Base-by-base conservation (phyloP, 148 eudicot genomes). In the Cornus controversa region DNA sequence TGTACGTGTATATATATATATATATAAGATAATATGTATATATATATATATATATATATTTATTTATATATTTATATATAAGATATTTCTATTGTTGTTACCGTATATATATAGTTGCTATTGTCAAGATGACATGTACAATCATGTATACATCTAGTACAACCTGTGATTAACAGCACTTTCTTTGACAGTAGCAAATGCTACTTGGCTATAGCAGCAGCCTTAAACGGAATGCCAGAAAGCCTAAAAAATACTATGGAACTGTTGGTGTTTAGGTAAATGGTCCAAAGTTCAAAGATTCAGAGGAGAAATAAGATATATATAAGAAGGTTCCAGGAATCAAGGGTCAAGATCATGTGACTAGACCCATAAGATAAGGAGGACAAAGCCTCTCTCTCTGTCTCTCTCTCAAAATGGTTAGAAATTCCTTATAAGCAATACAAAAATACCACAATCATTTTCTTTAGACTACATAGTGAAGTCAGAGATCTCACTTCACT, bases 331-430 rank as follows among this genome's bases (percentile, higher is more conserved):
- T 87, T 87, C 86, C 88, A 80, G 58, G 85, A 85, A 77, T 85
- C 86, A 83, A 87, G 90, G 86, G 84, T 85, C 90, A 79, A 74
- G 79, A 77, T 83, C 90, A 85, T 87, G 90, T 87, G 82, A 68
- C 80, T 62, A 68, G 65, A 79, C 80, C 86, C 87, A 31, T 78
- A 74, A 80, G 81, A 83, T 72, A 85, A 85, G 90, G 86, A 75
- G 63, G 50, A 25, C 5, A 40, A 2, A 37, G 28, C 60, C 75
- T 63, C 77, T 36, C 81, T 76, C 72, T 29, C 69, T 75, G 71
- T 29, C 73, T 45, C 74, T 54, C 66, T 65, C 47, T 6, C 57
- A 10, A 37, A 24, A 28, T 58, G 31, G 23, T 63, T 13, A 16
- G 25, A 8, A 25, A 37, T 66, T 45, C 53, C 50, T 1, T 8